These are phyloP conservation scores for Drosera spatulata DNA, from an alignment of 179 eudicot genomes.

Conservation along the genomic window DNA sequence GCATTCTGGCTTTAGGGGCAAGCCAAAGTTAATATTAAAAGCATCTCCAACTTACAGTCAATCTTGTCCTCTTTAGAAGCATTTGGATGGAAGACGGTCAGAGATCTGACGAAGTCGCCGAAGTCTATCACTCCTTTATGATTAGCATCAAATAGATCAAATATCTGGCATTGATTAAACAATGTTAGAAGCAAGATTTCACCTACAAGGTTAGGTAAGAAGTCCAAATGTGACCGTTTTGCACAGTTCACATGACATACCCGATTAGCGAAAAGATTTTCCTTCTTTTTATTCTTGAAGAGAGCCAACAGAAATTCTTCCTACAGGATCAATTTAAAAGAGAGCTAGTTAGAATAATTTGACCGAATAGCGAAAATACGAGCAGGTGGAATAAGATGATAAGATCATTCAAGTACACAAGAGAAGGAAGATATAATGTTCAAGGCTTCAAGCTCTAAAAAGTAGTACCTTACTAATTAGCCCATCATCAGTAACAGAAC, in stretches of 20 bases:
- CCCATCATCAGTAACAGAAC: background rate
- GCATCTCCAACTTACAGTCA: conserved; percentile 42
- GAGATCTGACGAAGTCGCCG: conserved; percentile 85
- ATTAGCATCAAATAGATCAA: conserved; percentile 90
- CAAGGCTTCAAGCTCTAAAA: background rate
- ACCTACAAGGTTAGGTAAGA: background rate
- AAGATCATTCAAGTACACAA: background rate
- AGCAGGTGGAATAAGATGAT: background rate
- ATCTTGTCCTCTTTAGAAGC: conserved; percentile 84
- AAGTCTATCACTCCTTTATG: conserved; percentile 86
- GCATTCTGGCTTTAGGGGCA: background rate
- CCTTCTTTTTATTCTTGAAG: conserved; percentile 81
- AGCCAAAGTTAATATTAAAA: background rate
- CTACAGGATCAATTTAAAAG: conserved; percentile 25
- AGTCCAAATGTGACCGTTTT: background rate
- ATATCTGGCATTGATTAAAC: conserved; percentile 37
- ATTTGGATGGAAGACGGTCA: conserved; percentile 91
- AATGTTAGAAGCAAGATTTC: background rate
- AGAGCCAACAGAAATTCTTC: conserved; percentile 91
- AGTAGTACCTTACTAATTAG: background rate
- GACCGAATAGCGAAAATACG: background rate
- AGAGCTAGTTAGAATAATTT: background rate
- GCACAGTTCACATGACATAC: conserved; percentile 20
- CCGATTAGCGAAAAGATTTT: conserved; percentile 88
- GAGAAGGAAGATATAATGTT: background rate